These are phyloP conservation scores for Amanita brunnescens DNA, from an alignment of 768 basidiomycete species.

Conservation along the genomic window DNA sequence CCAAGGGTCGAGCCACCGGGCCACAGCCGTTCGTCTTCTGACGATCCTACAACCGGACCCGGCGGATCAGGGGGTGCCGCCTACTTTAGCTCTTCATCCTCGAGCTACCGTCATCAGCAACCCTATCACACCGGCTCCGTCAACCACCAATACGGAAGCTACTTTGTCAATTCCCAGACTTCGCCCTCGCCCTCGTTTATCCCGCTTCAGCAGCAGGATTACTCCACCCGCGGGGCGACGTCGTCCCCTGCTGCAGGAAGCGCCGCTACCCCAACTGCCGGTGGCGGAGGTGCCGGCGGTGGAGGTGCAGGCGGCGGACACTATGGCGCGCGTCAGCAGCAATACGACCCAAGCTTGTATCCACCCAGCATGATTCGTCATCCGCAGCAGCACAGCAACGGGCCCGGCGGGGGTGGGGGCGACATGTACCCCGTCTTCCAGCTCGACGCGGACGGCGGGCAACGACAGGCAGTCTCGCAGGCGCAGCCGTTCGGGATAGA, in stretches of 20 bases:
- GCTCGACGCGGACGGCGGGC: constrained; percentile 21
- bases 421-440: constrained; percentile 16
- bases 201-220: constrained; percentile 23
- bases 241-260: constrained; percentile 10
- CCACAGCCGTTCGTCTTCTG: constrained; percentile 21
- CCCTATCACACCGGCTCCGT: constrained; percentile 14
- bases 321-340: neutral
- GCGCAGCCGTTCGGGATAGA: constrained; percentile 19
- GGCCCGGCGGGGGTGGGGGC: constrained; percentile 4
- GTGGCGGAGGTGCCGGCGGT: constrained; percentile 3
- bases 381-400: neutral
- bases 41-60: constrained; percentile 13
- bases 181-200: constrained; percentile 23
- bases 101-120: constrained; percentile 8
- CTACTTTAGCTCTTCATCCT: constrained; percentile 2
- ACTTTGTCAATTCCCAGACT: constrained; percentile 17
- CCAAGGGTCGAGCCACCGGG: constrained; percentile 13
- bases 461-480: constrained; percentile 7
- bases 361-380: constrained; percentile 5
- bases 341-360: constrained; percentile 5
- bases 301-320: constrained; percentile 1
- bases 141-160: constrained; percentile 16
- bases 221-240: constrained; percentile 11
- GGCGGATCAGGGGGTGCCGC: neutral
- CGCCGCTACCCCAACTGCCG: constrained; percentile 10